Evolutionary conservation across 2,329 filamentous ascomycete species (phyloP).

Genomic region (Plenodomus biglobosus): DNA sequence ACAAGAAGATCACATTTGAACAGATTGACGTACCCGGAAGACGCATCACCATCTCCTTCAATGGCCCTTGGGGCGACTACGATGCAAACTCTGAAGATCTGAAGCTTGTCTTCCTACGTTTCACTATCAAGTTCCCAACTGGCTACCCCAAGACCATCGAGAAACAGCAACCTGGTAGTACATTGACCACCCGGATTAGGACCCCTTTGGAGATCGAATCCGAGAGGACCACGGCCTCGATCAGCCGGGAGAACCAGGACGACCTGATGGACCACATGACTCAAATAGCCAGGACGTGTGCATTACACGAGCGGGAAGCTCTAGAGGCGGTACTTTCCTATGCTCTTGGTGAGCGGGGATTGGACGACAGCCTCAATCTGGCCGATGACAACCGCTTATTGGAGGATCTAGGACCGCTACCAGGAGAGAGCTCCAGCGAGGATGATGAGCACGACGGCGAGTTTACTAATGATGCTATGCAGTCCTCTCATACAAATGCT

Average conservation of each 20-base stretch:
- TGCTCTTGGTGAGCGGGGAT: slow-evolving; percentile 59
- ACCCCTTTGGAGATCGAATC: slow-evolving; percentile 55
- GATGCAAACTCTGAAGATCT: slow-evolving; percentile 25
- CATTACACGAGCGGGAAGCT: slow-evolving; percentile 56
- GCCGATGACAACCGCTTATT: slow-evolving; percentile 58
- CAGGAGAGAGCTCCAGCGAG: slow-evolving; percentile 78
- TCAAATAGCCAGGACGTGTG: slow-evolving; percentile 58
- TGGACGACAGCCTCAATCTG: slow-evolving; percentile 58
- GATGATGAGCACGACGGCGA: slow-evolving; percentile 68
- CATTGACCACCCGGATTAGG: slow-evolving; percentile 39
- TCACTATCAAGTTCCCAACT: slow-evolving; percentile 60
- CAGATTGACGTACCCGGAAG: slow-evolving; percentile 58
- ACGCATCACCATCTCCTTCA: slow-evolving; percentile 58
- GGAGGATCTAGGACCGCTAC: slow-evolving; percentile 36
- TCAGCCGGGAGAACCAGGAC: slow-evolving; percentile 54
- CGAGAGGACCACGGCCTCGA: slow-evolving; percentile 58
- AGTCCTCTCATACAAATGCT: slow-evolving; percentile 60
- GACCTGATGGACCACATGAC: slow-evolving; percentile 54
- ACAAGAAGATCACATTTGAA: slow-evolving; percentile 62
- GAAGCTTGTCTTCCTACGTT: slow-evolving; percentile 57
- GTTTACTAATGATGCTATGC: slow-evolving; percentile 52
- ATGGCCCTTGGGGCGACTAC: slow-evolving; percentile 61
- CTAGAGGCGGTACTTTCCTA: slow-evolving; percentile 65
- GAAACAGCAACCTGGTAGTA: slow-evolving; percentile 22
- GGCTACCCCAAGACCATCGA: slow-evolving; percentile 58